Evolutionary conservation across 2,329 filamentous ascomycete genomes (phyloP), one percentile per base, ranked within the genome.

Genomic region (Calonectria hawksworthii): DNA sequence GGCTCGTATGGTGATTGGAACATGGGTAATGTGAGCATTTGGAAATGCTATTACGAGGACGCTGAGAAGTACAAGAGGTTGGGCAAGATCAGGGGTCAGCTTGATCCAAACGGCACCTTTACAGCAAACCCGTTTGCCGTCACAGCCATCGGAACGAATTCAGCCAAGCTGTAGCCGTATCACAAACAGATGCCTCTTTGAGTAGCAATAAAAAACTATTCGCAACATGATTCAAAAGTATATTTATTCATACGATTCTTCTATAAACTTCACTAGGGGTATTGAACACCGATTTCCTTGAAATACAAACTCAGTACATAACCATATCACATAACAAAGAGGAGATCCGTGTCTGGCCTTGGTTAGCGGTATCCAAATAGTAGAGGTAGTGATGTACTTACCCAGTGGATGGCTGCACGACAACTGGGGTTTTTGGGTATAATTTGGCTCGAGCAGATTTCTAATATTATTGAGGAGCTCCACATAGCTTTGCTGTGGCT

Each of bases 391-490:
- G 23, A 41, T 30, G 54, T 6, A 87, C 93, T 87, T 92, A 98
- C 96, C 96, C 82, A 99, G 88, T 47, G 97, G 97, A 86, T 99
- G 97, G 85, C 96, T 98, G 87, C 95, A 96, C 83, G 96, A 98
- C 78, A 99, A 88, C 88, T 99, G 97, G 67, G 97, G 97, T 87
- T 98, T 98, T 87, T 99, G 97, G 13, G 91, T 90, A 85, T 99
- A 99, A 84, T 97, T 97, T 47, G 92, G 92, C 78, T 94, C 88
- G 73, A 99, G 89, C 82, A 98, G 93, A 73, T 98, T 96, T 74
- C 97, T 94, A 82, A 99, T 96, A 85, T 93, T 98, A 89, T 98
- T 99, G 78, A 99, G 90, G 73, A 99, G 89, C 88, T 98, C 93
- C 67, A 98, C 95, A 83, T 99, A 99, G 87, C 94, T 98, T 88